Percentiles rank a stretch among this genome's conserved stretches.
Conservation (phyloP, 306 rosid species). For the Rosa lucieae region DNA sequence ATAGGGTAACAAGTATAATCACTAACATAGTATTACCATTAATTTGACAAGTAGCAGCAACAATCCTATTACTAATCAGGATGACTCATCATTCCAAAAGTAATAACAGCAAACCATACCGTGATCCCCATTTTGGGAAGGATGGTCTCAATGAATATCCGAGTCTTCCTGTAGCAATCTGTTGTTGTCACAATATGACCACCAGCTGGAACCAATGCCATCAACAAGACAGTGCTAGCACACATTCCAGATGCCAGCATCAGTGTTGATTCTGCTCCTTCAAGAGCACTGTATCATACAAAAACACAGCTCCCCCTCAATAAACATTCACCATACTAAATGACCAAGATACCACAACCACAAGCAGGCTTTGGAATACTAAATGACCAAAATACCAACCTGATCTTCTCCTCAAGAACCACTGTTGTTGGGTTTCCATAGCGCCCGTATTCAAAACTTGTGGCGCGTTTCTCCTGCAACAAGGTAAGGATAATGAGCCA, state of each 20-base stretch:
- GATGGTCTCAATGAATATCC: conserved; percentile 79
- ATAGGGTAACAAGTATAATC: conserved; percentile 19
- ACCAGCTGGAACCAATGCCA: conserved; percentile 96
- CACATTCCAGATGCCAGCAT: conserved; percentile 94
- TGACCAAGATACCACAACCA: not conserved
- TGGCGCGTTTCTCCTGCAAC: conserved; percentile 72
- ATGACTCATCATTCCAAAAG: not conserved
- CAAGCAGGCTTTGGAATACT: not conserved
- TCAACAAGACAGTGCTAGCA: conserved; percentile 72
- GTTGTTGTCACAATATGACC: conserved; percentile 96
- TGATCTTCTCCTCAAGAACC: conserved; percentile 88
- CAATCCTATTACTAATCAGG: not conserved
- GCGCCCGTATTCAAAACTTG: conserved; percentile 90
- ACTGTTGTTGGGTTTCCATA: conserved; percentile 94
- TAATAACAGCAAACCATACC: conserved; percentile 36
- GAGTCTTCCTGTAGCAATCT: conserved; percentile 93
- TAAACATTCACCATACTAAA: conserved; percentile 1
- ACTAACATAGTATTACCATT: conserved; percentile 8
- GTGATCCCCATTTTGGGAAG: conserved; percentile 93
- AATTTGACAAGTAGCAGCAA: conserved; percentile 6
- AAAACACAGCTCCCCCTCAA: conserved; percentile 5
- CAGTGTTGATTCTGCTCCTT: conserved; percentile 96
- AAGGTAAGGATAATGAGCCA: conserved; percentile 4
- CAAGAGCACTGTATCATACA: conserved; percentile 65
- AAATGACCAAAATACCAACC: conserved; percentile 42